Percentiles rank a stretch among this genome's conserved stretches.
These are phyloP conservation scores for Rubus parviflorus DNA, from an alignment of 306 rosid species.

Conservation along the genomic window DNA sequence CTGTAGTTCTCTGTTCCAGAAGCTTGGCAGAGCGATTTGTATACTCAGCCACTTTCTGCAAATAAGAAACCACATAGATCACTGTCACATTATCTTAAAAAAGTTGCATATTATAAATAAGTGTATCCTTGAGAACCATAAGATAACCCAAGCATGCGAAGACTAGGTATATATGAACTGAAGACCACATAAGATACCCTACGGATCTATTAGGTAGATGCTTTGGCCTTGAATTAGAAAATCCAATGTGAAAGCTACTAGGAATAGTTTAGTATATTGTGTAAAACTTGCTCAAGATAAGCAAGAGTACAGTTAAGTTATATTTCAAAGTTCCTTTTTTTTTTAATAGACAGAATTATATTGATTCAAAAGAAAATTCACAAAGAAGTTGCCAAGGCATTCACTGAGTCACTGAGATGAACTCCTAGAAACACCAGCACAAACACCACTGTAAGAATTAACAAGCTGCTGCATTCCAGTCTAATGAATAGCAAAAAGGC, in stretches of 20 bases:
- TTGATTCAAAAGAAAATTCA: background rate
- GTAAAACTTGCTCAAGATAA: background rate
- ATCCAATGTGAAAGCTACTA: background rate
- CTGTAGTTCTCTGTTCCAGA: conserved; percentile 59
- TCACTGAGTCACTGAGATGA: background rate
- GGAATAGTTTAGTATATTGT: background rate
- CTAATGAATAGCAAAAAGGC: background rate
- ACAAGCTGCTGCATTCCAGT: background rate
- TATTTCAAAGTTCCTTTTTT: background rate
- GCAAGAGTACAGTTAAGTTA: background rate
- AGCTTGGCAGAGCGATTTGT: conserved; percentile 52
- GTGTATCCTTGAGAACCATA: background rate
- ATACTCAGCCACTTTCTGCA: conserved; percentile 66
- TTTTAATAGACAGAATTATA: background rate
- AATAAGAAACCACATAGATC: conserved; percentile 25
- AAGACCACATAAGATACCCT: background rate
- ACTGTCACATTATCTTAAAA: conserved; percentile 17
- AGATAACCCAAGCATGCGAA: background rate
- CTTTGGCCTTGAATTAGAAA: background rate
- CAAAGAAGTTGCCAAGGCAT: background rate
- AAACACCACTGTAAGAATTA: background rate
- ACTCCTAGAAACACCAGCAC: background rate
- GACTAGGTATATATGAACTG: background rate
- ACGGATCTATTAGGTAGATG: background rate
- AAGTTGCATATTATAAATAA: background rate